Percentiles rank a stretch among this genome's conserved stretches.
phyloP scores from a whole-genome alignment of 2,329 filamentous ascomycete species.

The Sclerotinia spermophila region DNA sequence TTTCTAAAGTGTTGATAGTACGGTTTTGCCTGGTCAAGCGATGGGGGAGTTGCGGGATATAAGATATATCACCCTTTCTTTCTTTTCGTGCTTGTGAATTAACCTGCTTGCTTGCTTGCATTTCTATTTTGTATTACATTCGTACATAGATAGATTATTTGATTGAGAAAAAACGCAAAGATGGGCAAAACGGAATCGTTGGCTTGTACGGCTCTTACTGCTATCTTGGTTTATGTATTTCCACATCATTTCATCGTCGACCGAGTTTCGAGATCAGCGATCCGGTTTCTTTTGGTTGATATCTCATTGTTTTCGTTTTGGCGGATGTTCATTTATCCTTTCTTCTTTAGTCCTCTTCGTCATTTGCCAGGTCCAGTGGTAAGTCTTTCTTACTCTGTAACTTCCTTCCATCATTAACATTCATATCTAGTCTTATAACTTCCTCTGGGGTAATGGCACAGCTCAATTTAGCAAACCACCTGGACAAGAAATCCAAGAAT shows the following conservation, averaged over 20 bases:
- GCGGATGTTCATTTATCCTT: conserved; percentile 19
- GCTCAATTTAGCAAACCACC: conserved; percentile 6
- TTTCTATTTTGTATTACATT: background rate
- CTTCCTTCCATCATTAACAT: background rate
- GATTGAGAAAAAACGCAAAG: background rate
- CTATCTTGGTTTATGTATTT: conserved; percentile 10
- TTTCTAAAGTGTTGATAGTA: background rate
- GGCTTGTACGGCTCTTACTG: conserved; percentile 1
- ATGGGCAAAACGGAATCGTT: conserved; percentile 14
- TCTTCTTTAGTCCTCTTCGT: conserved; percentile 24
- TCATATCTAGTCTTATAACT: conserved; percentile 2
- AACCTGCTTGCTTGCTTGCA: no score
- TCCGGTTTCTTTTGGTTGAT: conserved; percentile 10
- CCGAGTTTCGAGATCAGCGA: conserved; percentile 6
- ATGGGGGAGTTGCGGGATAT: background rate
- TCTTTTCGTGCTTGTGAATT: background rate
- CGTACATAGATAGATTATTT: background rate
- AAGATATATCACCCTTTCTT: background rate
- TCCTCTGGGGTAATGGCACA: conserved; percentile 3
- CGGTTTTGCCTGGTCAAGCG: background rate
- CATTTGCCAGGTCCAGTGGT: conserved; percentile 20
- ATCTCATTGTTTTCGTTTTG: conserved; percentile 1
- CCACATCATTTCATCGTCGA: conserved; percentile 5
- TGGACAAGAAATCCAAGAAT: conserved; percentile 24
- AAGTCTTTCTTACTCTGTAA: background rate